Base-by-base conservation (phyloP, 2,329 filamentous ascomycete genomes). In the Scortechinia acanthostroma region DNA sequence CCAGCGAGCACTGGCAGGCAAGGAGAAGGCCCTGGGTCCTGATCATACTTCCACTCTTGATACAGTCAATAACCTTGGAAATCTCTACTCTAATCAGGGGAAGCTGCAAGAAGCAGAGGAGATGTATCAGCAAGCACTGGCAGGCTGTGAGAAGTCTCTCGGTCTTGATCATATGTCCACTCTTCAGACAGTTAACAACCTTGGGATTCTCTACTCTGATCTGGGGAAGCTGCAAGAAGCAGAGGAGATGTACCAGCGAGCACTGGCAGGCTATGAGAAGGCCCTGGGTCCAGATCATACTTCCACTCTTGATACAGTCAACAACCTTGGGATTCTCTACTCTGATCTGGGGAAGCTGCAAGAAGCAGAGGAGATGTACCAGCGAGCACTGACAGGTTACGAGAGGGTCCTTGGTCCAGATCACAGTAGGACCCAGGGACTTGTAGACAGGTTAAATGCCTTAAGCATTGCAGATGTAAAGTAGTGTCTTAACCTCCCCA, bases 41-140 rank as follows among this genome's bases (percentile, higher is more conserved):
- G 42, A 43, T 22, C n/a, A 43, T 23, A 21, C n/a, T 30, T 10
- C 25, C n/a, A 19, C 37, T 42, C 22, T 6, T 4, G 37, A 42
- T 19, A 46, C 47, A n/a, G n/a, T n/a, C n/a, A n/a, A n/a, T n/a
- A n/a, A n/a, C n/a, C n/a, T n/a, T n/a, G n/a, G n/a, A n/a, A n/a
- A n/a, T n/a, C n/a, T n/a, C n/a, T n/a, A n/a, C n/a, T n/a, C n/a
- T n/a, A n/a, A n/a, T n/a, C n/a, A n/a, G n/a, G n/a, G n/a, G n/a
- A n/a, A n/a, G n/a, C n/a, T n/a, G n/a, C n/a, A n/a, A n/a, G n/a
- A n/a, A 20, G 46, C 51, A 21, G 46, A 48, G 14, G 47, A 45
- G 25, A 42, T 53, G 20, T 49, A 48, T 3, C 30, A 35, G 28
- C 45, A 51, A 17, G 52, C 51, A 45, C 21, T 22, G 45, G 35